Base-by-base conservation (phyloP, 2,329 filamentous ascomycete species). In the Exophiala spinifera region DNA sequence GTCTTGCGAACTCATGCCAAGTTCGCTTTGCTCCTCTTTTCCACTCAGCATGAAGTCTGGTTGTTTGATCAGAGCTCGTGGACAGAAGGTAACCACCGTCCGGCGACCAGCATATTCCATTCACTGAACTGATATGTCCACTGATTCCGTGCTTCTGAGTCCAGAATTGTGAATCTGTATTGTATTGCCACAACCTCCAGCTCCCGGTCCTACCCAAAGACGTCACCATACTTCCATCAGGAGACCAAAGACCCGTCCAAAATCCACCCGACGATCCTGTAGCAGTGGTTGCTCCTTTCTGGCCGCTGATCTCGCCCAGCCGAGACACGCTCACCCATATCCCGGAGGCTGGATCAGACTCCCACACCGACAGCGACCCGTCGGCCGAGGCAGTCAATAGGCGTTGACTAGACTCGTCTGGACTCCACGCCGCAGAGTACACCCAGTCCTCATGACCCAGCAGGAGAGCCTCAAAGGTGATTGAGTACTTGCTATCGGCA, bases 371-470 rank as follows among this genome's bases (percentile, higher is more conserved):
- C 8, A 99, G 77, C 0, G 94, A 96, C 68, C 96, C 97, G 68
- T 99, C 94, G 3, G 94, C 94, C 2, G 94, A 97, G 0, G 92
- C 86, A 1, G 92, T 91, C 3, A 99, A 81, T 7, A 96, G 81
- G 63, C 88, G 89, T 11, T 88, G 76, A 55, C 79, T 82, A 15
- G 76, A 72, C 13, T 72, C 65, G 40, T 75, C 69, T 5, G 77
- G 76, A 55, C 81, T 80, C 91, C 91, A 96, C 51, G 79, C 78
- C 1, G 89, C 86, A 52, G 88, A 95, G 71, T 96, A 97, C 53
- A 99, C 92, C 94, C 94, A 99, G 66, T 99, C 94, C 68, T 99
- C 94, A 67, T 99, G 94, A 7, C 94, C 94, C 2, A 99, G 81
- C 4, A 99, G 80, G 2, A 99, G 77, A 1, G 94, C 94, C 70